Evolutionary conservation across 1,284 basidiomycete genomes (phyloP).

Genomic region (Singerocomus rubriflavus): DNA sequence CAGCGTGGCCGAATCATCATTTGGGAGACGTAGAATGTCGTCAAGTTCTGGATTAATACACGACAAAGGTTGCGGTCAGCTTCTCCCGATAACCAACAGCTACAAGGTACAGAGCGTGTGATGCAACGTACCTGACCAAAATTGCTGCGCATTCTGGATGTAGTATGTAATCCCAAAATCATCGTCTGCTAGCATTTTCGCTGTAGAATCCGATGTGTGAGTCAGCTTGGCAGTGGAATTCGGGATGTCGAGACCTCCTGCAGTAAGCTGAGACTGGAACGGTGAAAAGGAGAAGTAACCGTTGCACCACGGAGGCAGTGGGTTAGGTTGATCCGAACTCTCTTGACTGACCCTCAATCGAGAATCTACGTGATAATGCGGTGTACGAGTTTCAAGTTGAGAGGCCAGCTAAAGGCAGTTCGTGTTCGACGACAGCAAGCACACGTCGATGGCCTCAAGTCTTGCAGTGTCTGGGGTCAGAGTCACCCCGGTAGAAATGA

Average conservation of each 20-base stretch:
- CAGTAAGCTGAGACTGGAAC: background rate
- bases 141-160: slow-evolving; percentile 77
- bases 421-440: slow-evolving; percentile 7
- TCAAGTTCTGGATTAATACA: slow-evolving; percentile 64
- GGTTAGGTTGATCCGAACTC: background rate
- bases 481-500: background rate
- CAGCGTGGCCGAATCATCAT: slow-evolving; percentile 58
- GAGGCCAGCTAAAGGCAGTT: background rate
- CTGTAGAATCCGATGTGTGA: slow-evolving; percentile 15
- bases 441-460: background rate
- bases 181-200: slow-evolving; percentile 28
- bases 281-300: slow-evolving; percentile 4
- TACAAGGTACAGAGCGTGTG: slow-evolving; percentile 4
- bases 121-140: slow-evolving; percentile 72
- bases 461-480: slow-evolving; percentile 24
- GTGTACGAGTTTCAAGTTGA: background rate
- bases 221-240: slow-evolving; percentile 8
- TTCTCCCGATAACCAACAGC: slow-evolving; percentile 7
- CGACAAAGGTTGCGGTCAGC: slow-evolving; percentile 3
- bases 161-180: slow-evolving; percentile 72
- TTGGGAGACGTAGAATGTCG: slow-evolving; percentile 69
- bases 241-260: slow-evolving; percentile 1
- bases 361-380: background rate
- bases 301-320: background rate
- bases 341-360: background rate